Percentiles rank a stretch among this genome's conserved stretches.
These are phyloP conservation scores for Phlebopus sp. DNA, from an alignment of 1,284 basidiomycete genomes.

Conservation along the genomic window DNA sequence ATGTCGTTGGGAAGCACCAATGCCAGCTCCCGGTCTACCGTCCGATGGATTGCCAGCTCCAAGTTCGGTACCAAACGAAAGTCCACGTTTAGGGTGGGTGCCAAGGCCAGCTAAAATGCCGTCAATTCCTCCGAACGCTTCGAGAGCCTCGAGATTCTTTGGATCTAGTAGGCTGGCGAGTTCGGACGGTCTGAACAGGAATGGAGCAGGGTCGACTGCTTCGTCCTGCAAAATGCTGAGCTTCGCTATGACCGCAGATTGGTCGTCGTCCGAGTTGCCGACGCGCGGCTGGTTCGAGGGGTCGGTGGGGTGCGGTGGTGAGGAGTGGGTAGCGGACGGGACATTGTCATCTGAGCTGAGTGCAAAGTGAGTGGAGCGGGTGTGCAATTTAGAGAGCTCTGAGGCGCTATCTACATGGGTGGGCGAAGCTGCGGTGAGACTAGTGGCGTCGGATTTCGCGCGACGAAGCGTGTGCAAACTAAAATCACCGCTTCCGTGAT, in stretches of 20 bases:
- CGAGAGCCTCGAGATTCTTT: conserved; percentile 70
- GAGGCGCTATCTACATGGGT: conserved; percentile 35
- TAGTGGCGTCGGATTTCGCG: conserved; percentile 39
- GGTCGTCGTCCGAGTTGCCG: conserved; percentile 2
- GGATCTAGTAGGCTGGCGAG: conserved; percentile 91
- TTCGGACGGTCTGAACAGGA: conserved; percentile 67
- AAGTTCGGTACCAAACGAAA: conserved; percentile 24
- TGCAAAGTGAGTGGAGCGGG: conserved; percentile 13
- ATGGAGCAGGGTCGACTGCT: conserved; percentile 68
- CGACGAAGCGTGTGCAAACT: conserved; percentile 30
- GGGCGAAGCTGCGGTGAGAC: conserved; percentile 36
- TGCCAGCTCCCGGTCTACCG: conserved; percentile 33
- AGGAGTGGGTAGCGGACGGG: neutral
- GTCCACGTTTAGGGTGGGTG: conserved; percentile 59
- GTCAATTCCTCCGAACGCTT: conserved; percentile 70
- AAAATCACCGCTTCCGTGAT: conserved; percentile 17
- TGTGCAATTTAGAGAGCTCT: conserved; percentile 25
- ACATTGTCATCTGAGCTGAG: conserved; percentile 1
- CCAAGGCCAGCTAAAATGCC: conserved; percentile 76
- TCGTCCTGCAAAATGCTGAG: conserved; percentile 52
- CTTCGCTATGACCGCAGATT: conserved; percentile 24
- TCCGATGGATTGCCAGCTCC: conserved; percentile 11
- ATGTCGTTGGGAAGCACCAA: conserved; percentile 41
- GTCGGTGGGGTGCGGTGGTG: neutral
- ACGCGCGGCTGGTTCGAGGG: conserved; percentile 1